Conservation (phyloP, 2,329 filamentous ascomycete species). For the Hysterium pulicare region DNA sequence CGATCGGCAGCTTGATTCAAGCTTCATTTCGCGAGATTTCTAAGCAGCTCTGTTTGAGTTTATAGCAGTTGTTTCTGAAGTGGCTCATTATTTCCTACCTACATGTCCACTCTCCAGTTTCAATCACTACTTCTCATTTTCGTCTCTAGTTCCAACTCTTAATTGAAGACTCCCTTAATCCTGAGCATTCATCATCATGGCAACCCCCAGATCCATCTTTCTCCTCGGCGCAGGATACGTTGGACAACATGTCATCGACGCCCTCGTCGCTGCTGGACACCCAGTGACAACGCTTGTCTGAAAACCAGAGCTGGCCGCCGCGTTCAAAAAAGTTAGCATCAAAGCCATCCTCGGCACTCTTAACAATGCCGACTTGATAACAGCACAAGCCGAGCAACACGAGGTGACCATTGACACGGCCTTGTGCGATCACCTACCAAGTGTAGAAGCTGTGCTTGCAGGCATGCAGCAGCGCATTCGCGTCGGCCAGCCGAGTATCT, state of each 20-base stretch:
- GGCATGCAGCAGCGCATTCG: constrained; percentile 40
- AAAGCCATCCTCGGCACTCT: constrained; percentile 34
- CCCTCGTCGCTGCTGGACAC: constrained; percentile 40
- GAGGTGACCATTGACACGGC: constrained; percentile 44
- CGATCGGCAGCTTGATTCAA: too few relatives aligned
- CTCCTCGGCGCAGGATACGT: constrained; percentile 48
- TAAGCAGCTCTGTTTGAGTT: too few relatives aligned
- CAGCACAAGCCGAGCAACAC: constrained; percentile 4
- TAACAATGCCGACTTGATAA: constrained; percentile 5
- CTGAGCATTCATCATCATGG: constrained; percentile 10
- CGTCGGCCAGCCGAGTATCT: constrained; percentile 38
- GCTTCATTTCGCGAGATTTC: too few relatives aligned
- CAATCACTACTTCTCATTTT: not conserved
- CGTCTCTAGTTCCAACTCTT: not conserved
- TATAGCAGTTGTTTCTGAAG: too few relatives aligned
- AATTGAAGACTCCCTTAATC: not conserved
- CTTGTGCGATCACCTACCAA: constrained; percentile 47
- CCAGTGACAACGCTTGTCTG: constrained; percentile 43
- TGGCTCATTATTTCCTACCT: too few relatives aligned
- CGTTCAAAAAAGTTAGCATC: constrained; percentile 31
- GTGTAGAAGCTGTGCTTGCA: constrained; percentile 44
- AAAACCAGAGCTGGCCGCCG: constrained; percentile 40
- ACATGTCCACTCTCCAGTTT: not conserved
- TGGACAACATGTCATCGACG: constrained; percentile 45
- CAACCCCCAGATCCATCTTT: constrained; percentile 19